Base-by-base conservation (phyloP, 805 yeast genomes). In the Sugiyamaella boreocaroliniensis region DNA sequence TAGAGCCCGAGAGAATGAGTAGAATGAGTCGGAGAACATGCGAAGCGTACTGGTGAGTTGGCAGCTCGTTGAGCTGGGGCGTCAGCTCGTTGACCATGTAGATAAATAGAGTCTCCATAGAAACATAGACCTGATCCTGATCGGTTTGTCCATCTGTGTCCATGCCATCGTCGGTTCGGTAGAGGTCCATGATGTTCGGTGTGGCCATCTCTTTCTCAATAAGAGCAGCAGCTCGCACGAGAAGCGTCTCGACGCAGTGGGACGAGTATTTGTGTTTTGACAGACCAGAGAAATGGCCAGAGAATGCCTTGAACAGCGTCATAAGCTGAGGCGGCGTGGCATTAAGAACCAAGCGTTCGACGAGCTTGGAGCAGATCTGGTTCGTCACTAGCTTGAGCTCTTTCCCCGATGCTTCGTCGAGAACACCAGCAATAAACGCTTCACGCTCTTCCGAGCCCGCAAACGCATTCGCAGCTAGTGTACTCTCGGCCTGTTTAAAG, bases 361-460 rank as follows among this genome's bases (percentile, higher is more conserved):
- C 76, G 54, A 93, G 75, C 66, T 92, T 92, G 20, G 98, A 92
- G 68, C 97, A 89, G 53, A 92, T 89, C 64, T 90, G 97, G 64
- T 92, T 90, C 2, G 97, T 92, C 3, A 86, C 96, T 42, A 92
- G 75, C 68, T 93, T 92, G 60, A 93, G 73, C 68, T 92, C 98
- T 62, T 90, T 89, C 1, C 96, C 97, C 47, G 77, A 75, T 19
- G 89, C 79, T 71, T 93, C 99, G 58, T 85, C 92, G 59, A 90
- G 76, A 1, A 92, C 86, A 61, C 93, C 83, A 2, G 77, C 68
- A 29, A 88, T 82, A 63, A 92, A 89, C 1, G 85, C 83, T 7
- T 67, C 68, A 59, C 83, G 78, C 58, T 90, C 97, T 51, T 87
- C 96, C 3, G 78, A 75, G 15, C 75, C 70, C 16, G 79, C 86